A percentile compares a stretch with the other conserved stretches of the same genome.
Evolutionary conservation across 805 yeast genomes (phyloP).

Genomic region (Wickerhamomyces canadensis): DNA sequence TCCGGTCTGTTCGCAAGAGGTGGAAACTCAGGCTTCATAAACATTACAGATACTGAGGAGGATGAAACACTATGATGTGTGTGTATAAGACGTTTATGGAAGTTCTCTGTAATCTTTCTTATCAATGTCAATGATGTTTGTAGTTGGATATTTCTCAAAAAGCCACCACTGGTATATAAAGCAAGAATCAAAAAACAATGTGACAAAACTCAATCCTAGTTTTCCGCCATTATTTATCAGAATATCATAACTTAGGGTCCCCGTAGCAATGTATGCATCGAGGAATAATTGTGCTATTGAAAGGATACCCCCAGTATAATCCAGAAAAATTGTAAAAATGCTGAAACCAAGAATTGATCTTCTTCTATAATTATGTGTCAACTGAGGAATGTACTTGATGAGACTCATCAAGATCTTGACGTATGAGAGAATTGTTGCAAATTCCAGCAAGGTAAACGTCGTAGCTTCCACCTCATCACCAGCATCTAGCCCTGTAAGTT

Average conservation of each 20-base stretch:
- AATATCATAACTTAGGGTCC: constrained; percentile 18
- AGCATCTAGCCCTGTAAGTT: constrained; percentile 2
- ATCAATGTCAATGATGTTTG: neutral
- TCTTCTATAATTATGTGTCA: constrained; percentile 69
- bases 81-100: neutral
- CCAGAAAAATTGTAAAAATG: constrained; percentile 43
- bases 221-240: constrained; percentile 34
- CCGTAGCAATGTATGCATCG: constrained; percentile 22
- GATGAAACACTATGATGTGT: neutral
- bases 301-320: constrained; percentile 30
- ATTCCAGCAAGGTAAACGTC: constrained; percentile 24
- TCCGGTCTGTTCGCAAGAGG: neutral
- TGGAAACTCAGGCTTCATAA: neutral
- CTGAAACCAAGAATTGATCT: constrained; percentile 84
- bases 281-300: constrained; percentile 20
- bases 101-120: neutral
- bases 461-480: no score
- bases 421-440: constrained; percentile 32
- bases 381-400: constrained; percentile 71
- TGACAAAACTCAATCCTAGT: constrained; percentile 33
- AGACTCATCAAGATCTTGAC: constrained; percentile 44
- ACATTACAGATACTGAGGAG: neutral
- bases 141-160: constrained; percentile 9
- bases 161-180: constrained; percentile 33
- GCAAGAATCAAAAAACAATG: constrained; percentile 31